Base-by-base conservation (phyloP, 2,329 filamentous ascomycete species). In the Colletotrichum trifolii region DNA sequence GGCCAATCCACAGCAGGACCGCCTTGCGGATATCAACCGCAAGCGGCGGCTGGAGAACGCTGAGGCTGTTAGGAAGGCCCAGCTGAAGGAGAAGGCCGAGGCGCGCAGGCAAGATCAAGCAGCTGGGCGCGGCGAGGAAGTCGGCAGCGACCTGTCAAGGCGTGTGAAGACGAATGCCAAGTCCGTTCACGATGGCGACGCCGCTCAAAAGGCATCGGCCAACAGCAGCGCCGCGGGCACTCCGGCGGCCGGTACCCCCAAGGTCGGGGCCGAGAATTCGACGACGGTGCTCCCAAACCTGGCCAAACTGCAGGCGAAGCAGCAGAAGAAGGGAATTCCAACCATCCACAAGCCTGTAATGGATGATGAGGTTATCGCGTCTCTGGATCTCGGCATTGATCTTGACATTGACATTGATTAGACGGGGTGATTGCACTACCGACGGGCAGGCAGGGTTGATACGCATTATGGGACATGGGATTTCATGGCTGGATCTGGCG, bases 351-450 rank as follows among this genome's bases (percentile, higher is more conserved):
- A 92, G 78, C 89, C 91, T 36, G 86, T 94, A 62, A 91, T 91
- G 82, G 94, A 97, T 67, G 96, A 98, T 74, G 96, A 98, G 73
- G 91, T 97, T 60, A 95, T 98, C 76, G 94, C 91, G 1, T 86
- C 89, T 34, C 82, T 98, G 81, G 96, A 98, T 75, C 80, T 98
- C 71, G 95, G 93, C 35, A 93, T 98, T 75, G 95, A 98, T 71
- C 89, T 97, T 72, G 95, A 98, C 71, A 89, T 97, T 71, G 94
- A 97, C 70, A 93, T 97, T 71, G 93, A 81, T 71, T 78, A 62
- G 25, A 25, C 25, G 25, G 25, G 25, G 25, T 25, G 25, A 25
- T 25, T 25, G 25, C 25, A 25, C 25, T 25, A 25, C 25, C 25
- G 3, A 25, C 25, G 4, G 25, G 25, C 25, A 25, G 25, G 25